Evolutionary conservation across 192 early-diverging fungal species (phyloP), one percentile per base, ranked within the genome.

Genomic region (Coemansia reversa): DNA sequence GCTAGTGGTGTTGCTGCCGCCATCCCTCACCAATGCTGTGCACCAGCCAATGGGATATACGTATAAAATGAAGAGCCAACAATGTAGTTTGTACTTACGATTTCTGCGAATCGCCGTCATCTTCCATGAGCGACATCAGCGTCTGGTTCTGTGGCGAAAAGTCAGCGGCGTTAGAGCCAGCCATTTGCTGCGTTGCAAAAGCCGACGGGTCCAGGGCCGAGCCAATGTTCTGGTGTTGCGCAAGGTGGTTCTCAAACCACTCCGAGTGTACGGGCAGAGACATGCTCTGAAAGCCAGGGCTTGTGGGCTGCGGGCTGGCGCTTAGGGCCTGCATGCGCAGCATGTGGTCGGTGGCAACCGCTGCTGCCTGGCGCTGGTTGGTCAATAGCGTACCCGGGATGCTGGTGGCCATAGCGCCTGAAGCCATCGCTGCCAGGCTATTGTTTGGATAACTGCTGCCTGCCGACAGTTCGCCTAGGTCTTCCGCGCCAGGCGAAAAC

Each of bases 261-360:
- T 84, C 82, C 18, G 67, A 68, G 63, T 82, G 75, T 5, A 64
- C 71, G 1, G 84, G 84, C 70, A 85, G 79, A 52, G 84, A 85
- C 82, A 85, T 85, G 70, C 84, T 85, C 60, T 85, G 84, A 70
- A 82, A 85, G 29, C 50, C 62, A 12, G 79, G 82, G 51, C 72
- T 75, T 22, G 27, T 59, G 20, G 66, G 61, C 53, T 65, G 65
- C 48, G 71, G 72, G 66, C 75, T 74, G 63, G 60, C 55, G 68
- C 66, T 73, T 27, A 78, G 62, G 11, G 58, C 58, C 55, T 70
- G 66, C 70, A 82, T 74, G 57, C 70, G 67, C 53, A 82, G 65
- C 64, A 73, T 76, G 52, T 63, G 58, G 61, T 65, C 64, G 67
- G 70, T 62, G 11, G 61, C 64, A 28, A 60, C 60, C 45, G 50